Evolutionary conservation across 345 rosid genomes (phyloP), one percentile per base, ranked within the genome.

Genomic region (Clausena lansium): DNA sequence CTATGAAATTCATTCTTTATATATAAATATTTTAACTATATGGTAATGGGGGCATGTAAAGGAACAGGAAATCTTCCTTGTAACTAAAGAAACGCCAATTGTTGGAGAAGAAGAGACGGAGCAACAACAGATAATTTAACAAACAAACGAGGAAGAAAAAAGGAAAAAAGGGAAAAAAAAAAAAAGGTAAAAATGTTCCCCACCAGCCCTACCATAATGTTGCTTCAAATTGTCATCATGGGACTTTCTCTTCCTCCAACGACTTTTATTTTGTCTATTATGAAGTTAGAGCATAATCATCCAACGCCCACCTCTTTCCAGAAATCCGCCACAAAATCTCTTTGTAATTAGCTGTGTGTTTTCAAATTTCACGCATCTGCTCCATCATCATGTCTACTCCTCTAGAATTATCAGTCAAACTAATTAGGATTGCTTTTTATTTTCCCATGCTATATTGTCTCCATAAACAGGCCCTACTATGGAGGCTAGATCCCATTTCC

Each of bases 11-110:
- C n/a, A 28, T 58, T 4, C 52, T 47, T 27, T 30, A 62, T 38
- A 61, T 17, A 0, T 52, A 17, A 52, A 50, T 50, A 50, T 15
- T 14, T 50, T 50, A 50, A 50, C 55, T 50, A 5, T 52, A 15
- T 52, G 27, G 65, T 35, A 67, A 33, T 50, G 79, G 80, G 67
- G 80, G 67, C 57, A 67, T 73, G 38, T 54, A 47, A 65, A 86
- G 89, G 86, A 74, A 85, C 88, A 89, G 62, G 73, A 81, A 71
- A 86, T 82, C 76, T 85, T 76, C 82, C 89, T 83, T 88, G 74
- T 71, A 83, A 77, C 91, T 59, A 75, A 86, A 88, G 87, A 78
- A 82, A 84, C 79, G 86, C 83, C 77, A 77, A 60, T 50, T 69
- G 79, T 39, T 62, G 45, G 20, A 67, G 20, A 1, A 64, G n/a